Base-by-base conservation (phyloP, 1,139 yeast genomes). In the Pichia sp. region DNA sequence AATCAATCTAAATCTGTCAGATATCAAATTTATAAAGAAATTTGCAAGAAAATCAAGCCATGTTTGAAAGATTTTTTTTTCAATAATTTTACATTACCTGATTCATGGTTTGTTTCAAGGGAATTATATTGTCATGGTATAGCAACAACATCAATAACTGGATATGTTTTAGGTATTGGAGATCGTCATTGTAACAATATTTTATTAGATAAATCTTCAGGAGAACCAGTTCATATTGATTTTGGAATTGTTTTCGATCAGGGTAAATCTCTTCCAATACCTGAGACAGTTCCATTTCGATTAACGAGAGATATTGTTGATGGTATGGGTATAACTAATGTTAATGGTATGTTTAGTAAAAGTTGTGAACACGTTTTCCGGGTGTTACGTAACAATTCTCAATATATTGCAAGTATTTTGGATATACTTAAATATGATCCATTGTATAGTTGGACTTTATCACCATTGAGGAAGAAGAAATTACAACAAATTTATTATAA, bases 171-270 rank as follows among this genome's bases (percentile, higher is more conserved):
- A 25, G 99, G 99, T 0, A 68, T 93, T 11, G 99, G 99, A 2
- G 99, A 93, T 58, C 69, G 99, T 21, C 99, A 93, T 61, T 77
- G 95, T 56, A 86, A 86, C 58, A 93, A 93, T 58, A 82, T 93
- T 34, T 62, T 93, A 43, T 58, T 93, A n/a, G 97, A 93, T 58
- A 68, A 71, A 40, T 58, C 58, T 14, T 72, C 84, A 0, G 98
- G 98, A 0, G 96, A 89, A 51, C 95, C 96, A 0, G 79, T 93
- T 23, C 98, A 93, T 59, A 93, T 93, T 53, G 99, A 93, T 59
- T 66, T 93, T 28, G 99, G 98, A 0, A 91, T 91, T 41, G 94
- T 97, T 0, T 93, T 93, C 64, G 98, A 93, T 56, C 89, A 83
- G 55, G 98, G 98, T 0, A 80, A 76, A 52, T 62, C 79, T 14